phyloP scores from a whole-genome alignment of 331 rosid genomes.

The Phaseolus coccineus region DNA sequence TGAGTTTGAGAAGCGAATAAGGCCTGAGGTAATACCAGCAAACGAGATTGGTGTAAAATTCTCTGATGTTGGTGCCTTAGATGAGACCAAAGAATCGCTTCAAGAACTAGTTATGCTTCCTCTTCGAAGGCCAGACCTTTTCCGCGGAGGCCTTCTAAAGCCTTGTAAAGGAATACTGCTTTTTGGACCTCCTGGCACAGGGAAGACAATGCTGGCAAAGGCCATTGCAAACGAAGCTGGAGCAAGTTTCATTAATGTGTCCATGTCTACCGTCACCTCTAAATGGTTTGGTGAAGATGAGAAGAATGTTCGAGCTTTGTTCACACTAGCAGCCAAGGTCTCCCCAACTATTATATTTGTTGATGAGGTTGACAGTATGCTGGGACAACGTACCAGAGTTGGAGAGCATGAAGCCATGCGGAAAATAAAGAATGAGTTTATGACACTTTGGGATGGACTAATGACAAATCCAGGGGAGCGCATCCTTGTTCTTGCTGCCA shows the following conservation, averaged over 20 bases:
- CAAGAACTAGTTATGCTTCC: conserved; percentile 98
- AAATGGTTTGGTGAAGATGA: conserved; percentile 99
- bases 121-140: conserved; percentile 90
- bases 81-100: conserved; percentile 90
- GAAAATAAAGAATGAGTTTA: conserved; percentile 92
- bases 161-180: conserved; percentile 94
- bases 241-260: conserved; percentile 88
- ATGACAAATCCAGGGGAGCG: conserved; percentile 66
- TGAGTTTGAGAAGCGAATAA: conserved; percentile 95
- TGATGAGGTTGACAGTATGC: conserved; percentile 90
- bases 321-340: conserved; percentile 85
- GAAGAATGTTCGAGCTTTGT: conserved; percentile 88
- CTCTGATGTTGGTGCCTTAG: conserved; percentile 86
- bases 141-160: conserved; percentile 83
- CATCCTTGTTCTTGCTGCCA: conserved; percentile 94
- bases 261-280: conserved; percentile 92
- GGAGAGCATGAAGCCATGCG: conserved; percentile 99
- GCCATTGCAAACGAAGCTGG: conserved; percentile 94
- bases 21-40: conserved; percentile 93
- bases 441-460: conserved; percentile 93
- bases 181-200: conserved; percentile 96
- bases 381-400: conserved; percentile 85
- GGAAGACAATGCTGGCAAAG: conserved; percentile 96
- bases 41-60: conserved; percentile 81
- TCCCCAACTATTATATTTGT: conserved; percentile 91